Evolutionary conservation across 2,329 filamentous ascomycete species (phyloP).

Genomic region (Juglanconis oblonga): DNA sequence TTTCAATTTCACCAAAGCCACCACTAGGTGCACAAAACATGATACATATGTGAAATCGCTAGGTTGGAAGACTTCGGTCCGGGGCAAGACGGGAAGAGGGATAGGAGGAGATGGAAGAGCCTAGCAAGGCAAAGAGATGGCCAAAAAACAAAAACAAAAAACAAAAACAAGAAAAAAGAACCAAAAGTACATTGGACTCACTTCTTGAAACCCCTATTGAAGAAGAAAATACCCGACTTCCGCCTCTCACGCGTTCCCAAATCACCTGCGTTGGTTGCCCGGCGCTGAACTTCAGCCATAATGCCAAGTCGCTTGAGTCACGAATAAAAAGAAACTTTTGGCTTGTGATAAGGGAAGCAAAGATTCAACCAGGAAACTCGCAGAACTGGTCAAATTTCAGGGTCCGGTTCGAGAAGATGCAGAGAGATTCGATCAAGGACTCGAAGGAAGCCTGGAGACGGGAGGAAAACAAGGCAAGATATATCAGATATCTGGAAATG

Average conservation of each 20-base stretch:
- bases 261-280: constrained; percentile 11
- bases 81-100: neutral
- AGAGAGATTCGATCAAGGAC: neutral
- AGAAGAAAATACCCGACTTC: constrained; percentile 19
- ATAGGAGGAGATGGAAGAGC: neutral
- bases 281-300: constrained; percentile 17
- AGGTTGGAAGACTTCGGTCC: too few relatives aligned
- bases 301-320: neutral
- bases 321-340: neutral
- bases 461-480: constrained; percentile 1
- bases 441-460: neutral
- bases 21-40: too few relatives aligned
- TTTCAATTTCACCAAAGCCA: too few relatives aligned
- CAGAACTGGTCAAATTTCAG: neutral
- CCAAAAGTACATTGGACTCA: constrained; percentile 1
- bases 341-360: neutral
- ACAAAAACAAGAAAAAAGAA: neutral
- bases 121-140: too few relatives aligned
- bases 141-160: neutral
- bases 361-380: neutral
- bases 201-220: constrained; percentile 18
- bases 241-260: constrained; percentile 8
- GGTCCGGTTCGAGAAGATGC: neutral
- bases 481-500: constrained; percentile 1
- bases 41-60: too few relatives aligned